These are phyloP conservation scores for Myxozyma vanderwaltii DNA, from an alignment of 805 yeast species.

Conservation along the genomic window DNA sequence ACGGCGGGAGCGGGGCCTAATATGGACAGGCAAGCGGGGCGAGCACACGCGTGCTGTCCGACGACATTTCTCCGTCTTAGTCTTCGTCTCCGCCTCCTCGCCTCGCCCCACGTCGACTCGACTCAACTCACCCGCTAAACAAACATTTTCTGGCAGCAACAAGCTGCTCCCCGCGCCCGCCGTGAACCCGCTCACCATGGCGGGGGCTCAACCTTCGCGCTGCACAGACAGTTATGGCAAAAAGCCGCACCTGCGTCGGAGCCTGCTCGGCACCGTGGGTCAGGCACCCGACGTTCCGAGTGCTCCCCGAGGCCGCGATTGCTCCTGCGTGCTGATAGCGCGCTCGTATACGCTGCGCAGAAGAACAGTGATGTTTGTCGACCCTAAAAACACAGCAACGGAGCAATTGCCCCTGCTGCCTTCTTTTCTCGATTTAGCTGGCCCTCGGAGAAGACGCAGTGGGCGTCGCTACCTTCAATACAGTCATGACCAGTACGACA, in stretches of 20 bases:
- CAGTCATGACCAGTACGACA: too few species aligned
- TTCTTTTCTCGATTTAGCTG: too few species aligned
- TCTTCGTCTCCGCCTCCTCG: too few species aligned
- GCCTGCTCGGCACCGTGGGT: conserved; percentile 5
- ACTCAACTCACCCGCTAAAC: not conserved
- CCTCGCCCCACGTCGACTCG: not conserved
- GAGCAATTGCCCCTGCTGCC: too few species aligned
- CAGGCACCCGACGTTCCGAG: conserved; percentile 17
- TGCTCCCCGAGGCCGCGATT: not conserved
- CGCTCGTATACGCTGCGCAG: too few species aligned
- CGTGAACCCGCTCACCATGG: too few species aligned
- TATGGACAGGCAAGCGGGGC: conserved; percentile 1
- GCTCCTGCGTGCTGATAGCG: too few species aligned
- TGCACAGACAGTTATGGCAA: not conserved
- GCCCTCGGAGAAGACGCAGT: too few species aligned
- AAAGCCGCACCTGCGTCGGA: not conserved
- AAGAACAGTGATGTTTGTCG: too few species aligned
- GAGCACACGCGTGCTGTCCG: not conserved
- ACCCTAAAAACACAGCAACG: too few species aligned
- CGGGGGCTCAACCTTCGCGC: conserved; percentile 4
- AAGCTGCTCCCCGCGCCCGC: not conserved
- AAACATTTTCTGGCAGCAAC: too few species aligned
- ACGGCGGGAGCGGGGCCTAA: not conserved
- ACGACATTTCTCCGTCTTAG: not conserved
- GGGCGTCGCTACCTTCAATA: too few species aligned